Base-by-base conservation (phyloP, 2,329 filamentous ascomycete species). In the Talaromyces piceae region DNA sequence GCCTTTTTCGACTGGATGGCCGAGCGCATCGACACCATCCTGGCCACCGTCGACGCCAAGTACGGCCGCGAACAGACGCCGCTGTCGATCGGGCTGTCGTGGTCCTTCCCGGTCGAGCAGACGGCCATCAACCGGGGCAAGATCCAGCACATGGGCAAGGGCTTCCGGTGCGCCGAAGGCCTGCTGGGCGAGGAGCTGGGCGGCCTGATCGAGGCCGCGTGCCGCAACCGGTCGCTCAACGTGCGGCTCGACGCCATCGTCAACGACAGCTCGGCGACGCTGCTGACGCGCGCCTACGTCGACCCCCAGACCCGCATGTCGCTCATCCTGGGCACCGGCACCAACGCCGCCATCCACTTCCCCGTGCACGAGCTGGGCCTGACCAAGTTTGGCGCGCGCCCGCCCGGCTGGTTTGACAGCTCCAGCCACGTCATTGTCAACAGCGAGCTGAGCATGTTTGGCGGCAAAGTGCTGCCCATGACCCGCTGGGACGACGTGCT, bases 1-100 rank as follows among this genome's bases (percentile, higher is more conserved):
- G 68, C 72, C 1, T 84, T 85, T 63, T 85, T 84, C 61, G 80
- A 83, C 61, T 85, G 82, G 82, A 83, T 85, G 76, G 82, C 81
- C 5, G 71, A 72, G 45, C 75, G 76, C 54, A 82, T 85, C 51
- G 73, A 75, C 41, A 71, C 75, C 7, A 78, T 79, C 64, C 66
- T 84, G 45, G 64, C 64, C 61, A 56, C 67, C 54, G 64, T 69
- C 59, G 57, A 66, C 20, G 65, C 72, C 26, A 68, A 72, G 49
- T 72, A 68, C 41, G 66, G 65, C 16, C 63, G 67, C 5, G 64
- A 62, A 41, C 55, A 59, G 12, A 63, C 63, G 3, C 71, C 69
- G 9, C 65, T 84, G 50, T 71, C 75, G 4, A 79, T 84, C 73
- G 82, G 82, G 3, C 59, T 85, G 56, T 79, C 82, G 2, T 85